phyloP scores from a whole-genome alignment of 106 monocot species.

The Acorus calamus region DNA sequence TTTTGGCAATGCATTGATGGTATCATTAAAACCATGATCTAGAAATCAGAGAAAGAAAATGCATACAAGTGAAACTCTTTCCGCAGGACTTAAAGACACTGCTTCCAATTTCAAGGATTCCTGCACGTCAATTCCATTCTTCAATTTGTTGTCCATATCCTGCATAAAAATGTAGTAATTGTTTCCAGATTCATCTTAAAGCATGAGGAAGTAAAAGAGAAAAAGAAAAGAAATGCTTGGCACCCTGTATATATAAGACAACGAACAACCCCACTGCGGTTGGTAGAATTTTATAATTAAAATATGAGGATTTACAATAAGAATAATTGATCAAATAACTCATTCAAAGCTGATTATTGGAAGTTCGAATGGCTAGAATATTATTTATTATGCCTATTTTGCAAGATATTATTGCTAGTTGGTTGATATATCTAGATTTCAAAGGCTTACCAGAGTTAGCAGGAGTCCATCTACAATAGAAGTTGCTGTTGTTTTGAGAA shows the following conservation, averaged over 20 bases:
- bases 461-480: slow-evolving; percentile 62
- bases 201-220: not conserved
- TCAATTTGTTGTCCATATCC: slow-evolving; percentile 84
- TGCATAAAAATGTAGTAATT: slow-evolving; percentile 8
- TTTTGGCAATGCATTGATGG: too few species aligned
- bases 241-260: slow-evolving; percentile 6
- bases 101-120: slow-evolving; percentile 26
- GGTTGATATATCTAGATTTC: not conserved
- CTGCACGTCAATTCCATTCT: slow-evolving; percentile 58
- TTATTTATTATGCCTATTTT: too few species aligned
- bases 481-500: slow-evolving; percentile 65
- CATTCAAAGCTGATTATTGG: too few species aligned
- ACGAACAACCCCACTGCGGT: too few species aligned
- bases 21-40: too few species aligned
- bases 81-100: slow-evolving; percentile 22
- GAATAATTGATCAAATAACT: too few species aligned
- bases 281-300: too few species aligned
- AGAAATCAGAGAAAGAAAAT: too few species aligned
- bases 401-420: too few species aligned
- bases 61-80: slow-evolving; percentile 55
- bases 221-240: slow-evolving; percentile 9
- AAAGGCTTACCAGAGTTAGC: slow-evolving; percentile 40
- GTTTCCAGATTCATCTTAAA: too few species aligned
- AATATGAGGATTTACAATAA: too few species aligned
- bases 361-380: too few species aligned